Base-by-base conservation (phyloP, 805 yeast genomes). In the Lipomyces oligophaga region DNA sequence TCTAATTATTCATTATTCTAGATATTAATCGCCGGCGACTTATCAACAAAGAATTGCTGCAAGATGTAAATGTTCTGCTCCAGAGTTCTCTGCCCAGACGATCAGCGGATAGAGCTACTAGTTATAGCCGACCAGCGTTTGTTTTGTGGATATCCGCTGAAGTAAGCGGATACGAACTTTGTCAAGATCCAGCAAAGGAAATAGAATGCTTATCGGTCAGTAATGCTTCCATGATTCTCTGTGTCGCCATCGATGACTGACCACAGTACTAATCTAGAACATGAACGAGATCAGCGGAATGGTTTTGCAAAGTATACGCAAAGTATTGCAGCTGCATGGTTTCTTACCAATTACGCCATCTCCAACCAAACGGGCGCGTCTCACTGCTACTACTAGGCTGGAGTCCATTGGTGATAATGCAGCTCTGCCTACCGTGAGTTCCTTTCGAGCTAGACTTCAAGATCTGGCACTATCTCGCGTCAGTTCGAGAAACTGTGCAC, bases 111-210 rank as follows among this genome's bases (percentile, higher is more conserved):
- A 20, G 15, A 5, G n/a, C 19, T 7, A 34, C 11, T n/a, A 10
- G 16, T 13, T 22, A 38, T 6, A n/a, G 30, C 20, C 32, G 43
- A 31, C 49, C 55, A 2, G n/a, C 38, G 15, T 52, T 28, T 21
- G 55, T 49, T 11, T 10, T 54, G 8, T 33, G 43, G 38, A 35
- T 49, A 10, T 20, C 32, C 3, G 40, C 37, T 18, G 41, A 41
- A 27, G 24, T 55, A 8, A 39, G 50, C 3, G 45, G 43, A 15
- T 37, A 33, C 26, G 58, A 53, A 20, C 30, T 55, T 4, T 54
- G 55, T 30, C 55, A 49, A 21, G 58, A 55, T 34, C 55, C 58
- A 7, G 16, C 50, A 11, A 54, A 54, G 25, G 32, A 24, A 2
- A n/a, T n/a, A n/a, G n/a, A n/a, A n/a, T n/a, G n/a, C n/a, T n/a